Evolutionary conservation across 208 protist genomes (phyloP), one percentile per base, ranked within the genome.

Genomic region (Leishmania amazonensis): DNA sequence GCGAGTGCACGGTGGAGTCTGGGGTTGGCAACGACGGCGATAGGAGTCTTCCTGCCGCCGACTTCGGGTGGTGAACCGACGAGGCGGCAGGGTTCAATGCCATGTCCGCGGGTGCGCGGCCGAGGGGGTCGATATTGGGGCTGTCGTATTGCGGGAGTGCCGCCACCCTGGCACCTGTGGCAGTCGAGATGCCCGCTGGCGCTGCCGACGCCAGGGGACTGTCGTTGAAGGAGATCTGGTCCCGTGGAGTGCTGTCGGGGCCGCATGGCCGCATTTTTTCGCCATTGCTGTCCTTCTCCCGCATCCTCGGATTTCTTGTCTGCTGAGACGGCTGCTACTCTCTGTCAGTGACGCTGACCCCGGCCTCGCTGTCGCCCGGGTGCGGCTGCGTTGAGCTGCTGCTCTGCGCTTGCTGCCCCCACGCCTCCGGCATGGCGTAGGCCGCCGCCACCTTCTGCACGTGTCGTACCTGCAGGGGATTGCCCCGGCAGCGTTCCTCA

Each of bases 391-490:
- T 15, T 42, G 35, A 35, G 31, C 7, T 42, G 47, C 51, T 60
- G 51, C n/a, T 42, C 51, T 57, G 38, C n/a, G 42, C 21, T 65
- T 58, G n/a, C 54, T 67, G 53, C 53, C 1, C 35, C 54, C 31
- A 65, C 74, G 35, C 47, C n/a, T 21, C 31, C 57, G 62, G 54
- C 49, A 35, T 49, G 4, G 51, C 65, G 75, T 88, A 83, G 51
- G 68, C 79, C 5, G 68, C 76, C 24, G 81, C 83, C 40, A 91
- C 83, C 15, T 68, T 45, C 49, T 82, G 73, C 62, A 87, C 76
- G 35, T 94, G 76, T n/a, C 91, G 87, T 40, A 76, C 75, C 49
- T 88, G 86, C 68, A 93, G 77, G 60, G 89, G 78, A 51, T 94
- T 81, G 42, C 77, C 78, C 81, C 90, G 88, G 62, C 87, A 71